A percentile compares a stretch with the other conserved stretches of the same genome.
Conservation (phyloP, 2,329 filamentous ascomycete genomes). For the Ceratocystis variospora region DNA sequence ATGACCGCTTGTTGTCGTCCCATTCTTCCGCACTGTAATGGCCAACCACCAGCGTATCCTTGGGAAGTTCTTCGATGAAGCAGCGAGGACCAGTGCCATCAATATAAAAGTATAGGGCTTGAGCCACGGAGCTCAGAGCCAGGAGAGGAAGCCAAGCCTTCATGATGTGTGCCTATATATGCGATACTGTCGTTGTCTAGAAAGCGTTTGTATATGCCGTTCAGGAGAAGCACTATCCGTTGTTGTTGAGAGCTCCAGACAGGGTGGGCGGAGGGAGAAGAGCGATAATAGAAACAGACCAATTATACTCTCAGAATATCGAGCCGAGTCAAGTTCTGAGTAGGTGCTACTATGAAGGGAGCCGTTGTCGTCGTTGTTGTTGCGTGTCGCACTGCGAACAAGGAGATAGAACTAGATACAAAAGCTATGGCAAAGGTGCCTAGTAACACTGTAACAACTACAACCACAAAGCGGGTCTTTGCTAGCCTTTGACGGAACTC, state of each 20-base stretch:
- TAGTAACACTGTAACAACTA: not conserved
- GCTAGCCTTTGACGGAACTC: constrained; percentile 7
- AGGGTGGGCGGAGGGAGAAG: not conserved
- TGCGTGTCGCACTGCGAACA: not conserved
- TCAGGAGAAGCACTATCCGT: not conserved
- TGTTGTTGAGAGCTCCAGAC: not conserved
- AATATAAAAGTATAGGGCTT: constrained; percentile 91
- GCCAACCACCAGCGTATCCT: constrained; percentile 91
- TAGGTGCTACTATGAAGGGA: no score
- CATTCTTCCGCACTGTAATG: constrained; percentile 80
- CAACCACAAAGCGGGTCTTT: not conserved
- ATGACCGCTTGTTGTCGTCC: constrained; percentile 54
- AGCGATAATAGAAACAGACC: not conserved
- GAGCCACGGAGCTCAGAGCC: constrained; percentile 49
- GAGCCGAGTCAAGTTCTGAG: no score
- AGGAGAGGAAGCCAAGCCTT: constrained; percentile 50
- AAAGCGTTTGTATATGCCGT: not conserved
- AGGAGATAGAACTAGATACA: not conserved
- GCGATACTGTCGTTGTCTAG: not conserved
- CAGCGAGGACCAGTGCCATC: constrained; percentile 77
- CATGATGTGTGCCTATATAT: constrained; percentile 30
- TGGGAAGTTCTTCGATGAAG: constrained; percentile 96
- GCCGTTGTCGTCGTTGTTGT: not conserved
- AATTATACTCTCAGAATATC: not conserved
- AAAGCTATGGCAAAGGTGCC: constrained; percentile 7